Percentiles rank a stretch among this genome's conserved stretches.
Evolutionary conservation across 2,329 filamentous ascomycete genomes (phyloP).

Genomic region (Myotisia sp.): DNA sequence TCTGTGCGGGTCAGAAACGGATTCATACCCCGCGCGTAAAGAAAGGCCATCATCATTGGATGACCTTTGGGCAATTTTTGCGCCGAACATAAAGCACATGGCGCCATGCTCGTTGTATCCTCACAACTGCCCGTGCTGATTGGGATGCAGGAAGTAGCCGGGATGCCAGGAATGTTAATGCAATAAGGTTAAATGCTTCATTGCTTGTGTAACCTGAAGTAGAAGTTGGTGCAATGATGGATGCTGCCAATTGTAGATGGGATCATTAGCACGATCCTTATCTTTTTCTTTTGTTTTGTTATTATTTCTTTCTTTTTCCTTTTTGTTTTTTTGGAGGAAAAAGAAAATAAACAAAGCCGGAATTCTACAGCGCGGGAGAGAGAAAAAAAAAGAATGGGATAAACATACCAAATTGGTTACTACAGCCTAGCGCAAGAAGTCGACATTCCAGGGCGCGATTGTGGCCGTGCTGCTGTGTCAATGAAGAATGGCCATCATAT

Average conservation of each 20-base stretch:
- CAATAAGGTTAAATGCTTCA: constrained; percentile 40
- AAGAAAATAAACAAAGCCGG: constrained; percentile 5
- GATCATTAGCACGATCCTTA: too few relatives aligned
- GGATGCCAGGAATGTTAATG: constrained; percentile 46
- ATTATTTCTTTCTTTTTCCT: too few relatives aligned
- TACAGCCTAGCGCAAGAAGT: constrained; percentile 28
- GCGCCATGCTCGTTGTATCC: constrained; percentile 41
- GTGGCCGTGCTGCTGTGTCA: too few relatives aligned
- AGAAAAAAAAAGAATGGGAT: not conserved
- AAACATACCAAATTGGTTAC: constrained; percentile 29
- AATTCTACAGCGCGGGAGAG: not conserved
- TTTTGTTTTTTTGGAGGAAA: too few relatives aligned
- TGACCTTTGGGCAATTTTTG: not conserved
- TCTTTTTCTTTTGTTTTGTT: too few relatives aligned
- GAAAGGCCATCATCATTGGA: not conserved
- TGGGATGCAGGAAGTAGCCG: constrained; percentile 40
- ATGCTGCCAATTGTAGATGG: constrained; percentile 34
- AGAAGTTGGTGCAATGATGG: constrained; percentile 24
- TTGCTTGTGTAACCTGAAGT: constrained; percentile 31
- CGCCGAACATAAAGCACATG: constrained; percentile 6
- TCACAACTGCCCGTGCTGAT: constrained; percentile 36
- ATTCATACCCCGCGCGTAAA: not conserved
- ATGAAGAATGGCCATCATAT: too few relatives aligned
- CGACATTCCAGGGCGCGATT: constrained; percentile 19
- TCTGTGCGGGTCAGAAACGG: too few relatives aligned